Evolutionary conservation across 2,329 filamentous ascomycete genomes (phyloP), one percentile per base, ranked within the genome.

Genomic region (Penicillium rolfsii): DNA sequence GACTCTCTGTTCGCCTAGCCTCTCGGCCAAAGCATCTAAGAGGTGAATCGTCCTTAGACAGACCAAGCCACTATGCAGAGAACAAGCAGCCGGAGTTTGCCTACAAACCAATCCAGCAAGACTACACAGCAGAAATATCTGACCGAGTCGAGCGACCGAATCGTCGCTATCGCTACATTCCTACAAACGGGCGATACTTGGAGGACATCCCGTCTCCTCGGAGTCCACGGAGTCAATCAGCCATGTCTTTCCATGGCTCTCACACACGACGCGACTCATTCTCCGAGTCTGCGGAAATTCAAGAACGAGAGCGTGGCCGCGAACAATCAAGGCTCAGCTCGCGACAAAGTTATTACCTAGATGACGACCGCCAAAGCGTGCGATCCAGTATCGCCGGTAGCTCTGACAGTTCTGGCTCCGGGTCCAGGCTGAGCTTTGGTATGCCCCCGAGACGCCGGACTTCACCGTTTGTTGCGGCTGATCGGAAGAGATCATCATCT

Each of bases 91-190:
- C 63, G 1, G 72, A 72, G 2, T 77, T 77, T 52, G 67, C 73
- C 7, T 77, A 77, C 53, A 73, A 68, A 48, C 75, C 74, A 3
- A 70, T 77, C 19, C 65, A 60, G 0, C 69, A 69, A 38, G 69
- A 76, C 50, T 77, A 77, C 50, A 57, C 68, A 0, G 59, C 66
- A 3, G 71, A 76, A 56, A 66, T 74, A 2, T 67, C 68, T 1
- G 69, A 73, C 40, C 68, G 62, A 2, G 38, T 33, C 14, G 57
- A 54, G 24, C 52, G 40, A 11, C 19, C 52, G 5, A 65, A 60
- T 12, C 64, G 69, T 38, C 66, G 69, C 12, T 75, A 76, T 46
- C 67, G 66, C 16, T 77, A 77, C 48, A 74, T 76, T 16, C 74
- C 72, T 2, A 71, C 74, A 0, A 67, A 62, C 5, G 60, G 67